Evolutionary conservation across 2,329 filamentous ascomycete genomes (phyloP), one percentile per base, ranked within the genome.

Genomic region (Phyllosticta citrichinensis): DNA sequence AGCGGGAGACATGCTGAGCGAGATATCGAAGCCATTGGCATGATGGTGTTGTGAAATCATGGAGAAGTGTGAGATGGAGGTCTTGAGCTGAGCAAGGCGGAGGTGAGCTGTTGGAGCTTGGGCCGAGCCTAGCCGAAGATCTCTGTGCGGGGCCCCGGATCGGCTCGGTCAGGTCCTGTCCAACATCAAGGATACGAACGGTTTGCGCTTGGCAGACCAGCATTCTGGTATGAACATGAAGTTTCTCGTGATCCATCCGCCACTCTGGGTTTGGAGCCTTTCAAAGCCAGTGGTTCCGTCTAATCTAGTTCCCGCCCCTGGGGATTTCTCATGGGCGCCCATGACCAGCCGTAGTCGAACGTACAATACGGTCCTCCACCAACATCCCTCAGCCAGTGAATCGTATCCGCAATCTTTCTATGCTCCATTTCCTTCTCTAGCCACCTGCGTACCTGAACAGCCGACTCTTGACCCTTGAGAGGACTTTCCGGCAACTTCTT

Each of bases 381-480:
- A 22, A 47, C 54, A 40, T 64, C 68, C 20, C 68, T 64, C 17
- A 69, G 52, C n/a, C 25, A 62, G 40, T 73, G 70, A 35, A 79
- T 71, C 30, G 66, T 65, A 20, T 62, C 51, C 5, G 63, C 73
- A 0, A 76, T 70, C 22, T 61, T 63, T 52, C 73, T 66, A 3
- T 70, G 67, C 17, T 66, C 65, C 57, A 73, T 71, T 65, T 79
- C 76, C 30, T 68, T 64, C 25, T 74, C 69, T 20, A 77, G 60
- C 75, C 75, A 77, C 22, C 70, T 65, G 50, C 63, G 58, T 1
- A 70, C 69, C 2, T 63, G 66, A 24, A 63, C 30, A 1, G 64
- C 67, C 10, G 64, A 65, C 56, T 69, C 66, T 14, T 66, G 53
- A 71, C 65, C 56, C 14, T 27, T 11, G 60, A 52, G 20, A 14